Conservation (phyloP, 257 asterid species). For the Euphrasia confusa region DNA sequence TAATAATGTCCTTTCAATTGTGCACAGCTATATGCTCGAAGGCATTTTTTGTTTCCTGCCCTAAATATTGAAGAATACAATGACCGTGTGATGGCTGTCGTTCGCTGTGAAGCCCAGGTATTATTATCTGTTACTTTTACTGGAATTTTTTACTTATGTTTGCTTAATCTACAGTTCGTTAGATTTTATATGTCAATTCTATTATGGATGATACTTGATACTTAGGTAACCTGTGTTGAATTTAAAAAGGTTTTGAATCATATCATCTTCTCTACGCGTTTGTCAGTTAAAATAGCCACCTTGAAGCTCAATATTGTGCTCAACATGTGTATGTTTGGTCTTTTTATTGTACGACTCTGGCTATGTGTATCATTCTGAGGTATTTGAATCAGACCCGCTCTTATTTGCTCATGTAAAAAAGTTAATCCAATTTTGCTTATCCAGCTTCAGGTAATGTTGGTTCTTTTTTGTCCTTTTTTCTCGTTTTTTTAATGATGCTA, state of each 20-base stretch:
- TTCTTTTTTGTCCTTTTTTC: too few species aligned
- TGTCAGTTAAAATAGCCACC: neutral
- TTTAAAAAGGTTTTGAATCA: constrained; percentile 6
- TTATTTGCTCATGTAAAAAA: too few species aligned
- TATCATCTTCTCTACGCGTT: constrained; percentile 9
- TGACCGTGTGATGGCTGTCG: constrained; percentile 90
- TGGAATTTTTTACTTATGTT: constrained; percentile 5
- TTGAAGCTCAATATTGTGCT: neutral
- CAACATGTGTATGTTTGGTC: neutral
- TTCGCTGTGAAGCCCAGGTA: constrained; percentile 97
- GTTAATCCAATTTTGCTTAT: too few species aligned
- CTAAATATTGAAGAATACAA: constrained; percentile 74
- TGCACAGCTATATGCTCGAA: constrained; percentile 87
- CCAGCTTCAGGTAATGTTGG: too few species aligned
- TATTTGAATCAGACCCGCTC: too few species aligned
- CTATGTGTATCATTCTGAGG: neutral
- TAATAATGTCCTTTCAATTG: constrained; percentile 22
- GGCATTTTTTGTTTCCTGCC: constrained; percentile 88
- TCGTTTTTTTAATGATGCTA: too few species aligned
- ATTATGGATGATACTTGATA: neutral
- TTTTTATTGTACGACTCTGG: neutral
- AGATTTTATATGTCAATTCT: constrained; percentile 7
- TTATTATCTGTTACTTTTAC: constrained; percentile 15
- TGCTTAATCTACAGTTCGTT: constrained; percentile 3
- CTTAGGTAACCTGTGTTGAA: constrained; percentile 13